Conservation (phyloP, 2,329 filamentous ascomycete species). For the Paecilomyces dactylethromorphus region DNA sequence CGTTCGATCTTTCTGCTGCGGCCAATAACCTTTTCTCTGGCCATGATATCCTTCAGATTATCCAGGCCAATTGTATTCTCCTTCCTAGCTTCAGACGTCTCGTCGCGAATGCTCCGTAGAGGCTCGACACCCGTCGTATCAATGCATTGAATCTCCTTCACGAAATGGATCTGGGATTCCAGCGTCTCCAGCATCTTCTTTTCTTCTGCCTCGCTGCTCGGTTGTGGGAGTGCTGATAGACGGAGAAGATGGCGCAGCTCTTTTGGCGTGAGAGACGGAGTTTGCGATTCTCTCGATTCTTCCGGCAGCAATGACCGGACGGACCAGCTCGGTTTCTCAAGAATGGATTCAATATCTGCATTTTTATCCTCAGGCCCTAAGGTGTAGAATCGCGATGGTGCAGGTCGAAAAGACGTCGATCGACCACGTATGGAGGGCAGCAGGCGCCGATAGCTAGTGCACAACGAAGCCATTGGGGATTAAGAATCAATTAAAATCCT, state of each 20-base stretch:
- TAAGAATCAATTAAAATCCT: neutral
- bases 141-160: slow-evolving; percentile 75
- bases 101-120: slow-evolving; percentile 73
- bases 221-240: slow-evolving; percentile 77
- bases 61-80: slow-evolving; percentile 34
- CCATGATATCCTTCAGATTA: slow-evolving; percentile 29
- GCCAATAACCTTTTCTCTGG: slow-evolving; percentile 35
- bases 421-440: neutral
- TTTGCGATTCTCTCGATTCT: slow-evolving; percentile 19
- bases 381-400: slow-evolving; percentile 8
- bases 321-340: slow-evolving; percentile 75
- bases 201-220: slow-evolving; percentile 58
- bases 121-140: slow-evolving; percentile 68
- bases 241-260: slow-evolving; percentile 80
- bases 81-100: slow-evolving; percentile 32
- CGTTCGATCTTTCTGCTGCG: slow-evolving; percentile 42
- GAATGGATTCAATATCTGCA: slow-evolving; percentile 39
- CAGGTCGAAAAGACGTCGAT: neutral
- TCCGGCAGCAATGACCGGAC: slow-evolving; percentile 64
- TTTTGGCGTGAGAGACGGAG: slow-evolving; percentile 49
- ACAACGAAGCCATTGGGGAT: slow-evolving; percentile 2
- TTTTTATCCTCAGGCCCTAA: slow-evolving; percentile 11
- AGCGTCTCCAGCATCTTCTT: slow-evolving; percentile 66
- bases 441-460: slow-evolving; percentile 1
- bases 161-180: slow-evolving; percentile 79